A percentile compares a stretch with the other conserved stretches of the same genome.
These are phyloP conservation scores for Rhizopogon parksii DNA, from an alignment of 1,284 basidiomycete species.

Conservation along the genomic window DNA sequence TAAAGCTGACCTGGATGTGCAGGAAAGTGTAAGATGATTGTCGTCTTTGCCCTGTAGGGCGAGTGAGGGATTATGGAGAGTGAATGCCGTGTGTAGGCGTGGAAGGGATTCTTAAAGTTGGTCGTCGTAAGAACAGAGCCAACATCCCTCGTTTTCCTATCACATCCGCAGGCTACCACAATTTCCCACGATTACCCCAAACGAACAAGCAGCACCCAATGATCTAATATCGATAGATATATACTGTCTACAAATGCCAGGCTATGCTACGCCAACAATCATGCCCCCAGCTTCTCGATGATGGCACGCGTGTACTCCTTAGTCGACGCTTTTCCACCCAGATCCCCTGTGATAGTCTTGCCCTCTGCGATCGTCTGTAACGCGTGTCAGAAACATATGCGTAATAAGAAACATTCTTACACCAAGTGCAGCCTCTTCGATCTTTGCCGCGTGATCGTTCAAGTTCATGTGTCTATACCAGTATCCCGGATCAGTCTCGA, in stretches of 20 bases:
- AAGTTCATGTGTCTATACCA: slow-evolving; percentile 85
- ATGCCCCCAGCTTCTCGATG: slow-evolving; percentile 62
- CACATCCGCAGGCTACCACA: not conserved
- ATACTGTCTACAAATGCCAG: slow-evolving; percentile 8
- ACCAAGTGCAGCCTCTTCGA: slow-evolving; percentile 85
- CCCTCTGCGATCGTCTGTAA: slow-evolving; percentile 90
- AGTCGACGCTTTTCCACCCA: slow-evolving; percentile 87
- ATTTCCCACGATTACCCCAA: slow-evolving; percentile 21
- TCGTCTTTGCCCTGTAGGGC: slow-evolving; percentile 82
- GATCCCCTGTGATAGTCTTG: slow-evolving; percentile 85
- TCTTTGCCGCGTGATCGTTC: slow-evolving; percentile 78
- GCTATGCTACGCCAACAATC: slow-evolving; percentile 13
- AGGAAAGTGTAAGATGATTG: slow-evolving; percentile 36
- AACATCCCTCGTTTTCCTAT: slow-evolving; percentile 18
- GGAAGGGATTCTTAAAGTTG: slow-evolving; percentile 38
- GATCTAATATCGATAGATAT: slow-evolving; percentile 6
- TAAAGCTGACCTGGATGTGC: slow-evolving; percentile 42
- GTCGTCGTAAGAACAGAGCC: slow-evolving; percentile 33
- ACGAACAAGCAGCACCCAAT: not conserved
- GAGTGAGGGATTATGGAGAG: slow-evolving; percentile 60
- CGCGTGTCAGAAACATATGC: slow-evolving; percentile 13
- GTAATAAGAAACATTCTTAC: slow-evolving; percentile 37
- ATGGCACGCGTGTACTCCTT: slow-evolving; percentile 86
- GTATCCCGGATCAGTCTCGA: slow-evolving; percentile 19
- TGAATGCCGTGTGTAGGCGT: slow-evolving; percentile 55